phyloP scores from a whole-genome alignment of 176 grass and related monocot species.

The Ensete glaucum region DNA sequence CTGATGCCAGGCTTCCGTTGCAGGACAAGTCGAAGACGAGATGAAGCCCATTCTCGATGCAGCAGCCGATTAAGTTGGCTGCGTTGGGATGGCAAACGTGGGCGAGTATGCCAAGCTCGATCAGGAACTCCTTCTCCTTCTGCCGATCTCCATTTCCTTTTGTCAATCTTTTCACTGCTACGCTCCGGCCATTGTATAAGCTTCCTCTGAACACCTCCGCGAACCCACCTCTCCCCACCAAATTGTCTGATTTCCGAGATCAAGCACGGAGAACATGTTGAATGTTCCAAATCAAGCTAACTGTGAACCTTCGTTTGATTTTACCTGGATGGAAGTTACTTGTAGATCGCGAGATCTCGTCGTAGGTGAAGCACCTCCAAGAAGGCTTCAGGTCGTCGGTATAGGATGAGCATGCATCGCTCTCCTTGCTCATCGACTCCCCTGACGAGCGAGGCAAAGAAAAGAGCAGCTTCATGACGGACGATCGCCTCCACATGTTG shows the following conservation, averaged over 20 bases:
- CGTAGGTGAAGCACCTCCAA: slow-evolving; percentile 72
- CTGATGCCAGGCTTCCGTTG: slow-evolving; percentile 62
- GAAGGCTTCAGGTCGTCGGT: slow-evolving; percentile 55
- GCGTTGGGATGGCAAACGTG: slow-evolving; percentile 95
- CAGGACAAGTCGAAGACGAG: slow-evolving; percentile 64
- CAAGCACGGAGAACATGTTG: not conserved
- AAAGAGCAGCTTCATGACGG: slow-evolving; percentile 56
- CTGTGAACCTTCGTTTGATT: not conserved
- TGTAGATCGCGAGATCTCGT: slow-evolving; percentile 63
- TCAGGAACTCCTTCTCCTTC: slow-evolving; percentile 80
- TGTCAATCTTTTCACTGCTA: slow-evolving; percentile 74
- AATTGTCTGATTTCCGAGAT: slow-evolving; percentile 38
- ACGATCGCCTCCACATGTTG: slow-evolving; percentile 64
- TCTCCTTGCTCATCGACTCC: slow-evolving; percentile 33
- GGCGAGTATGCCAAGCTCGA: slow-evolving; percentile 75
- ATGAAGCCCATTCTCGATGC: slow-evolving; percentile 81
- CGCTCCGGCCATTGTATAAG: slow-evolving; percentile 50
- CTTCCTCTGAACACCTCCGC: slow-evolving; percentile 77
- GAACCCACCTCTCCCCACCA: slow-evolving; percentile 83
- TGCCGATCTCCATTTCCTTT: slow-evolving; percentile 53
- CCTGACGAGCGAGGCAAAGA: slow-evolving; percentile 43
- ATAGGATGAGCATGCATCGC: slow-evolving; percentile 28
- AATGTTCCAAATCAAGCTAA: too few relatives aligned
- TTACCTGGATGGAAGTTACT: slow-evolving; percentile 70
- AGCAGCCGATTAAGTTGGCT: slow-evolving; percentile 67